Evolutionary conservation across 495 filamentous ascomycete species (phyloP).

Genomic region (Aspergillus nidulans): DNA sequence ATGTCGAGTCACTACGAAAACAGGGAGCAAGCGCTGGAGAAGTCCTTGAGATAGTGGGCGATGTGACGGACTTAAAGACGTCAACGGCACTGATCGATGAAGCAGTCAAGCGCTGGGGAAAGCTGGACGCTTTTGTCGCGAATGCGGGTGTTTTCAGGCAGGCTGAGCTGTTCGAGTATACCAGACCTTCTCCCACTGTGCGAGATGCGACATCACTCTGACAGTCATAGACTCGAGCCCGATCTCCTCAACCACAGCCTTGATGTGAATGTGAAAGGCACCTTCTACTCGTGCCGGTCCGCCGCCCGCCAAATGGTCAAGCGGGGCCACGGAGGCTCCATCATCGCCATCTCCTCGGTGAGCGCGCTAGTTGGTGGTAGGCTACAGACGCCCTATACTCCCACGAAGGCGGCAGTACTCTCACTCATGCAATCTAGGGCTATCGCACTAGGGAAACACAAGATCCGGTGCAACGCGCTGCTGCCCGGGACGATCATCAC

Average conservation of each 20-base stretch:
- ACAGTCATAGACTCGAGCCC: neutral
- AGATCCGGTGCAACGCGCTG: conserved; percentile 31
- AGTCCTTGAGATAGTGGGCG: conserved; percentile 54
- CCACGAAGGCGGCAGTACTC: conserved; percentile 46
- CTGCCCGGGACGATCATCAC: conserved; percentile 29
- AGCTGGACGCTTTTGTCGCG: conserved; percentile 70
- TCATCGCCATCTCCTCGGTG: conserved; percentile 46
- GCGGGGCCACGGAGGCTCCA: conserved; percentile 38
- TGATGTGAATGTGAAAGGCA: conserved; percentile 57
- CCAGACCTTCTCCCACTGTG: conserved; percentile 11
- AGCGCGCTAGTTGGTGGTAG: conserved; percentile 31
- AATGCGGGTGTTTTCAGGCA: conserved; percentile 85
- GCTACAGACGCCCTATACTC: conserved; percentile 36
- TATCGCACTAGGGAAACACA: conserved; percentile 21
- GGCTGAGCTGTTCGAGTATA: conserved; percentile 62
- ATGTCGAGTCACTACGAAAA: conserved; percentile 29
- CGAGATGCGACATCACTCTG: neutral
- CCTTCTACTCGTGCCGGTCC: conserved; percentile 65
- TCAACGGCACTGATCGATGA: conserved; percentile 46
- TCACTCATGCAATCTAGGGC: conserved; percentile 45
- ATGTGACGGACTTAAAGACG: conserved; percentile 56
- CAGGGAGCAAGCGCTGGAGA: conserved; percentile 30
- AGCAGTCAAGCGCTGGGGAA: conserved; percentile 50
- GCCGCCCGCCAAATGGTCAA: conserved; percentile 28
- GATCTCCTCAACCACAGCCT: conserved; percentile 11